phyloP scores from a whole-genome alignment of 768 basidiomycete genomes.

The Sporobolomyces phaffii region DNA sequence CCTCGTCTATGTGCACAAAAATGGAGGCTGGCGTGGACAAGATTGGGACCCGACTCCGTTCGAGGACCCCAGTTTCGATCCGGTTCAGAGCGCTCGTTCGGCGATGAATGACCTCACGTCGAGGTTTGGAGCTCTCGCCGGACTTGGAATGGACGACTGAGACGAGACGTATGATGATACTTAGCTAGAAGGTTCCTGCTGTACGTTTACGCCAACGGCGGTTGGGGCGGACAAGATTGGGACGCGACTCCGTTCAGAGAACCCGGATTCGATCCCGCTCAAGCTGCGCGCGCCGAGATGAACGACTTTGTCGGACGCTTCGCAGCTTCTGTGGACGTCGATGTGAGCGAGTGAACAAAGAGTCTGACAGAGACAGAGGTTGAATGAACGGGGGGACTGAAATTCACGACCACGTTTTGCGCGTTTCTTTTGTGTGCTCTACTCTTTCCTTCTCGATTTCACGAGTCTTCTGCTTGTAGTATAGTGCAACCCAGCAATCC shows the following conservation, averaged over 20 bases:
- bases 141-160: too few species aligned
- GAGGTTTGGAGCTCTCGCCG: too few species aligned
- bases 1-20: constrained; percentile 9
- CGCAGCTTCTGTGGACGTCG: neutral
- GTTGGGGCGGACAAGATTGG: constrained; percentile 4
- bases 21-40: constrained; percentile 6
- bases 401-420: too few species aligned
- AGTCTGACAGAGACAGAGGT: too few species aligned
- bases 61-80: neutral
- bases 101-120: neutral
- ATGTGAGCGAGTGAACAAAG: too few species aligned
- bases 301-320: neutral
- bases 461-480: too few species aligned
- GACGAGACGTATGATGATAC: too few species aligned
- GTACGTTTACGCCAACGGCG: constrained; percentile 3
- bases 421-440: too few species aligned
- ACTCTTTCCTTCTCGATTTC: too few species aligned
- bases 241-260: neutral
- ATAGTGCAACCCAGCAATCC: too few species aligned
- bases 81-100: neutral
- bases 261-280: neutral
- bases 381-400: too few species aligned
- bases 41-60: neutral
- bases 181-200: too few species aligned
- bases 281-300: neutral